Evolutionary conservation across 352 stramenopile species (phyloP).

Genomic region (Blastocystis sp.): DNA sequence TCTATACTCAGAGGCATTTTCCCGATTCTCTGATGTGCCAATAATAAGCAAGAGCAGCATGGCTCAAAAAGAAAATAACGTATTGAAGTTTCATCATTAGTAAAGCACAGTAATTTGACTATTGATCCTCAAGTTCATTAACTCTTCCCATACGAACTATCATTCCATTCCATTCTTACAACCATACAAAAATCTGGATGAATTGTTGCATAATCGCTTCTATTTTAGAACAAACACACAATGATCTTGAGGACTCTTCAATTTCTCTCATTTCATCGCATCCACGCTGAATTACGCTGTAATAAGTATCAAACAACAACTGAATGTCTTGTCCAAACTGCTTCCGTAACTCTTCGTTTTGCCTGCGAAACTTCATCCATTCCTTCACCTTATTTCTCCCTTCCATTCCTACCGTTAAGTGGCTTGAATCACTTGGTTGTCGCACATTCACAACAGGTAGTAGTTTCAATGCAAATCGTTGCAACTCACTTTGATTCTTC

Average conservation of each 20-base stretch:
- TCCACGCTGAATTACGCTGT: neutral
- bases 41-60: no score
- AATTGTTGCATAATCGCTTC: no score
- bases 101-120: no score
- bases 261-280: constrained; percentile 2
- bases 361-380: constrained; percentile 28
- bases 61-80: no score
- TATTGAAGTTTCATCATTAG: no score
- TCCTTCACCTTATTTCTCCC: neutral
- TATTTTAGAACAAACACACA: neutral
- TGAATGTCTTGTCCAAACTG: constrained; percentile 22
- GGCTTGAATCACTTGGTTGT: neutral
- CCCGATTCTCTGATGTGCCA: no score
- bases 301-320: constrained; percentile 20
- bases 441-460: neutral
- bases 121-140: no score
- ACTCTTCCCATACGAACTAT: no score
- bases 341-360: neutral
- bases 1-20: no score
- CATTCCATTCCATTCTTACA: no score
- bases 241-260: neutral
- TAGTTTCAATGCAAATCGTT: neutral
- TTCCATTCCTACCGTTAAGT: neutral
- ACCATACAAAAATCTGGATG: no score
- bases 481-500: neutral